Evolutionary conservation across 116 monocot species (phyloP).

Genomic region (Dioscorea cayenensis): DNA sequence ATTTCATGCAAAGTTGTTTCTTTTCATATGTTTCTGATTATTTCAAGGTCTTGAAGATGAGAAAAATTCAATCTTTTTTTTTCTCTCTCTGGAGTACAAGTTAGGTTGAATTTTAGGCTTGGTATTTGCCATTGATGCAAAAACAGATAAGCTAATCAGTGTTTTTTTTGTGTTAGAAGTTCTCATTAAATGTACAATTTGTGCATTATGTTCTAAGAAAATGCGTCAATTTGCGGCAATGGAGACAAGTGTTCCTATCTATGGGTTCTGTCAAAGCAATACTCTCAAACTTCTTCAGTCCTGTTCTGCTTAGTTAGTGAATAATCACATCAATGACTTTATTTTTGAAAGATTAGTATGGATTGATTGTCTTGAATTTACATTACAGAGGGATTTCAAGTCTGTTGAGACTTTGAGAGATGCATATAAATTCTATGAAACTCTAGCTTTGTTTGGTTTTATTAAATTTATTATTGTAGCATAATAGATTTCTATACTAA

Average conservation of each 20-base stretch:
- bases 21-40: neutral
- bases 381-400: too few species aligned
- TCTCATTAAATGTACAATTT: neutral
- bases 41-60: neutral
- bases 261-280: too few species aligned
- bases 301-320: too few species aligned
- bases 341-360: too few species aligned
- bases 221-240: neutral
- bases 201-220: neutral
- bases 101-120: neutral
- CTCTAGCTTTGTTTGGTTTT: too few species aligned
- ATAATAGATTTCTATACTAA: too few species aligned
- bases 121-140: neutral
- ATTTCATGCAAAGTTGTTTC: neutral
- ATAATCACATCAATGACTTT: too few species aligned
- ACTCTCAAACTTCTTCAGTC: too few species aligned
- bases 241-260: neutral
- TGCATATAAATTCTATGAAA: too few species aligned
- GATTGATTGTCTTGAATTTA: too few species aligned
- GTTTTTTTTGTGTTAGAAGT: neutral
- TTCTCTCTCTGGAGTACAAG: neutral
- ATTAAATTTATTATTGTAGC: too few species aligned
- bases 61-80: neutral
- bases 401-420: too few species aligned
- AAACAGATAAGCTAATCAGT: neutral